These are phyloP conservation scores for Pseudomonodictys pantanalensis DNA, from an alignment of 495 filamentous ascomycete genomes.

Conservation along the genomic window DNA sequence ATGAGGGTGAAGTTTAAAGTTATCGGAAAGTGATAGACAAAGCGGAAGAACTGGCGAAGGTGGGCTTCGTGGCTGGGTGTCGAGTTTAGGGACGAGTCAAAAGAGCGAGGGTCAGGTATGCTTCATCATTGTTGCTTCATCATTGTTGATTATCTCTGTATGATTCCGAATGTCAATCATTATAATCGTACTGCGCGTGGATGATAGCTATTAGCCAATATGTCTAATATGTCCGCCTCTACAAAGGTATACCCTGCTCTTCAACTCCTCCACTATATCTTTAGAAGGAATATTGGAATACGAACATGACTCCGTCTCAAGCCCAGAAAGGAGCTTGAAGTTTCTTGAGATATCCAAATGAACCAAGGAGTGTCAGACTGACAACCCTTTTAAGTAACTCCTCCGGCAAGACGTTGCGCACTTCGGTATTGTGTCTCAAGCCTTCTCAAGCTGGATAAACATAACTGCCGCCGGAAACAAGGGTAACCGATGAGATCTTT, in stretches of 20 bases:
- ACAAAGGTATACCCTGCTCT: neutral
- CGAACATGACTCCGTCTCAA: neutral
- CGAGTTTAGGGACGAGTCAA: neutral
- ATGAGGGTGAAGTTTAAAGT: slow-evolving; percentile 14
- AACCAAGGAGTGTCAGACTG: neutral
- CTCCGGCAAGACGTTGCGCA: neutral
- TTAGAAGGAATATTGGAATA: neutral
- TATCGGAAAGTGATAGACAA: neutral
- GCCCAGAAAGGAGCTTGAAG: neutral
- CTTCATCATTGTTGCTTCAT: no score
- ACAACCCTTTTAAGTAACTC: neutral
- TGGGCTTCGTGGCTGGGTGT: neutral
- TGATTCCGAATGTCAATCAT: no score
- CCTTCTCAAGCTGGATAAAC: neutral
- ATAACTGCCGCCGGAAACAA: neutral
- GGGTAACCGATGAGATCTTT: neutral
- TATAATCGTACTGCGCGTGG: neutral
- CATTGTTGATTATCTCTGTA: no score
- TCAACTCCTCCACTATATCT: neutral
- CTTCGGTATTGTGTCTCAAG: neutral
- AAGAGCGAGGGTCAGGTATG: no score
- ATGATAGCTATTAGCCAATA: neutral
- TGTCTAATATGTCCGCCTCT: neutral
- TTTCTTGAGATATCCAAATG: neutral
- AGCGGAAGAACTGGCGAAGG: neutral